Evolutionary conservation across 1,284 basidiomycete genomes (phyloP), one percentile per base, ranked within the genome.

Genomic region (Bondarzewia mesenterica): DNA sequence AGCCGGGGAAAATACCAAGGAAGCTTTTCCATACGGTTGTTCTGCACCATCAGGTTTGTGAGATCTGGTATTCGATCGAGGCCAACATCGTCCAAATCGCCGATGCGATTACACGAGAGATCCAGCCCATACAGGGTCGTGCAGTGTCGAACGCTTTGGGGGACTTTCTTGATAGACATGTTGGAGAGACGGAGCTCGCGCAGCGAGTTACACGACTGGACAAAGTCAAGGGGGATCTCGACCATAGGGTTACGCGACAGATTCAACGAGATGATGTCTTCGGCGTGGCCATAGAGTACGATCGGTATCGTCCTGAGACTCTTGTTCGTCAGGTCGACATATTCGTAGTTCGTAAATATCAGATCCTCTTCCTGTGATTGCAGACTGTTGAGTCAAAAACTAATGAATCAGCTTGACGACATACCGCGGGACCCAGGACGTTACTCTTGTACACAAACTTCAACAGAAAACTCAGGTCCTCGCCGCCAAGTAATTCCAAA

Each of bases 171-270:
- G 72, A 97, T 85, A 12, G 91, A 89, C 84, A 97, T 93, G 57
- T 92, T 83, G n/a, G 87, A 87, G 48, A 99, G 73, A 7, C 87
- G 82, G 44, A 99, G 79, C 59, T 95, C 93, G 45, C 85, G 84
- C 25, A 99, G 76, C 5, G 73, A 80, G 3, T 79, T 82, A 61
- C 93, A 97, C 8, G 87, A 82, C 66, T 98, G 91, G 46, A 97
- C 87, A 63, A 99, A 99, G 68, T 99, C 96, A 44, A 92, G 80
- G 0, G 96, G 96, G 32, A 99, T 85, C 63, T 99, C 95, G 47
- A 94, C 80, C 79, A 96, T 93, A 1, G 95, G 93, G 62, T 99
- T 99, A 50, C 89, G 82, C 2, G 93, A 95, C 7, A 99, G 77
- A 57, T 93, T 92, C 51, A 99, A 83, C 45, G 79, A 85, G 57